A percentile compares a stretch with the other conserved stretches of the same genome.
phyloP scores from a whole-genome alignment of 2,329 filamentous ascomycete species.

The Colletotrichum agaves region DNA sequence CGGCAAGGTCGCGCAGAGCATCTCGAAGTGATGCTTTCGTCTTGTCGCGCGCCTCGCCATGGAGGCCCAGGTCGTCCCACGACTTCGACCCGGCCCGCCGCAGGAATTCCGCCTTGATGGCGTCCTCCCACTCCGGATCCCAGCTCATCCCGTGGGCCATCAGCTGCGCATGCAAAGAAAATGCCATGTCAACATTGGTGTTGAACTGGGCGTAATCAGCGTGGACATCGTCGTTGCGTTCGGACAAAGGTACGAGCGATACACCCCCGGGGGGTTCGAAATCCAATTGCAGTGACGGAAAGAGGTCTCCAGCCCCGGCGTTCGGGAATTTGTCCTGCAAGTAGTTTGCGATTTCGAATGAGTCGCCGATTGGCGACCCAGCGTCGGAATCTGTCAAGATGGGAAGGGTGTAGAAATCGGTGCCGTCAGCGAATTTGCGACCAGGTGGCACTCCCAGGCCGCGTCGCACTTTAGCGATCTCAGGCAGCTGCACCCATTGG shows the following conservation, averaged over 20 bases:
- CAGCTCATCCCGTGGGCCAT: conserved; percentile 57
- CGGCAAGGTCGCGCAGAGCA: conserved; percentile 54
- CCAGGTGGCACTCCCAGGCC: conserved; percentile 57
- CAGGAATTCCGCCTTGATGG: conserved; percentile 58
- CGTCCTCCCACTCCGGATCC: conserved; percentile 53
- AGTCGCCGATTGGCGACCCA: conserved; percentile 62
- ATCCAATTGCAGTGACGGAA: conserved; percentile 56
- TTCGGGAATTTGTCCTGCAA: conserved; percentile 63
- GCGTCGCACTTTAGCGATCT: conserved; percentile 61
- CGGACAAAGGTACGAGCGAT: conserved; percentile 50
- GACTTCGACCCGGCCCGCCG: conserved; percentile 54
- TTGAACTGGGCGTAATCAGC: conserved; percentile 63
- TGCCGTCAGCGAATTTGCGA: conserved; percentile 66
- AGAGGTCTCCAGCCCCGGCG: conserved; percentile 57
- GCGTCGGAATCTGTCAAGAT: conserved; percentile 61
- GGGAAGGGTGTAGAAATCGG: conserved; percentile 70
- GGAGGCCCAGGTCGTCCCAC: conserved; percentile 57
- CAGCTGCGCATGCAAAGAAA: conserved; percentile 58
- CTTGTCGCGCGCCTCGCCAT: conserved; percentile 52
- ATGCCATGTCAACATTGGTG: conserved; percentile 62
- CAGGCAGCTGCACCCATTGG: conserved; percentile 61
- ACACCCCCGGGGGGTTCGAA: conserved; percentile 43
- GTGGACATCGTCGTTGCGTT: conserved; percentile 42
- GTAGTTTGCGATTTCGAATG: conserved; percentile 73
- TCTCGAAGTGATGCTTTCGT: conserved; percentile 52